phyloP scores from a whole-genome alignment of 257 asterid genomes.

The Solanum lycopersicoides region DNA sequence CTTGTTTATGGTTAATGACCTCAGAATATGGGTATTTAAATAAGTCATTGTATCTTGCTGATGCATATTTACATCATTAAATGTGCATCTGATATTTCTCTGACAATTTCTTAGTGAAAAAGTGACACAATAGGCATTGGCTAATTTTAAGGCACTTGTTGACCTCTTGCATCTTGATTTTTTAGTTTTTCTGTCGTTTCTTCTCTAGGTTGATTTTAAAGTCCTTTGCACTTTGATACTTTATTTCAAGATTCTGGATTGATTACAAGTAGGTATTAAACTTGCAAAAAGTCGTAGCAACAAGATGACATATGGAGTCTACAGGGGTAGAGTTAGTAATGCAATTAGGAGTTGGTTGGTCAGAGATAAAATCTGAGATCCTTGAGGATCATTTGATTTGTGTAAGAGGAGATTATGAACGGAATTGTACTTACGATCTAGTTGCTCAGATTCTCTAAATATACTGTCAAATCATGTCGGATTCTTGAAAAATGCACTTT shows the following conservation, averaged over 20 bases:
- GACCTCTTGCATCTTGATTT: neutral
- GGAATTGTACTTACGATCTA: neutral
- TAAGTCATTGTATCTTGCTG: neutral
- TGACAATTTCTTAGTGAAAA: neutral
- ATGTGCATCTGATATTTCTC: neutral
- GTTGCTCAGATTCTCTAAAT: neutral
- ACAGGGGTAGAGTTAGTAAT: neutral
- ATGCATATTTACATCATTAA: neutral
- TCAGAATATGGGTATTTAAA: neutral
- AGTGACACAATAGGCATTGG: neutral
- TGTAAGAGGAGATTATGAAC: neutral
- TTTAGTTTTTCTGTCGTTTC: neutral
- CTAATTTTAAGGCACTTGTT: neutral
- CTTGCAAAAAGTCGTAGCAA: neutral
- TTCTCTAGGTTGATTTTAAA: neutral
- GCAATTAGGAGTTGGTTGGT: neutral
- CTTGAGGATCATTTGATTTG: neutral
- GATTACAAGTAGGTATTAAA: neutral
- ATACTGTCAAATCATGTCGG: neutral
- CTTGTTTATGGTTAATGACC: neutral
- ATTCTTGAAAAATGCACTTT: neutral
- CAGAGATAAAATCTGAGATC: neutral
- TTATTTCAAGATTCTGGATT: neutral
- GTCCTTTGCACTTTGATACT: neutral
- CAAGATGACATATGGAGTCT: neutral